These are phyloP conservation scores for Zymoseptoria crescenta DNA, from an alignment of 2,329 filamentous ascomycete genomes.

Conservation along the genomic window DNA sequence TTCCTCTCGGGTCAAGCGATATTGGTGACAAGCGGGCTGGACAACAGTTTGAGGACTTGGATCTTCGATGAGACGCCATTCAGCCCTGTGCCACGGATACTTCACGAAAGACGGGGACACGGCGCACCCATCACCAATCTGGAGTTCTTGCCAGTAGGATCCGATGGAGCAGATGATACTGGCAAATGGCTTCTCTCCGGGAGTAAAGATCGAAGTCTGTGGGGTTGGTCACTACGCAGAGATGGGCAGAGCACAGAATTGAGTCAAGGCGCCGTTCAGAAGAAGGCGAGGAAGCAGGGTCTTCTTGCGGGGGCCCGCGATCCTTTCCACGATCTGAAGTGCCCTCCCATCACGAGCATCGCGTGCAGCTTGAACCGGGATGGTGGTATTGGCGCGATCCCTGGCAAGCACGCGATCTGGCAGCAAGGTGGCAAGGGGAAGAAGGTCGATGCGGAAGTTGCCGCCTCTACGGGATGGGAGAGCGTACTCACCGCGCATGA, in stretches of 20 bases:
- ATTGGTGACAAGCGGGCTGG: slow-evolving; percentile 78
- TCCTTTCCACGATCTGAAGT: slow-evolving; percentile 61
- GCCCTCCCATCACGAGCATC: slow-evolving; percentile 84
- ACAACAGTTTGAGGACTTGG: slow-evolving; percentile 94
- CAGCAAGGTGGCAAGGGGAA: slow-evolving; percentile 56
- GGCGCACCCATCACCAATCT: slow-evolving; percentile 76
- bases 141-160: slow-evolving; percentile 77
- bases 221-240: slow-evolving; percentile 90
- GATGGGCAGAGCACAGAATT: slow-evolving; percentile 92
- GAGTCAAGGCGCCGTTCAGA: slow-evolving; percentile 80
- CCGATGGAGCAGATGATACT: slow-evolving; percentile 77
- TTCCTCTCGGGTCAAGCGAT: slow-evolving; percentile 86
- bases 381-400: slow-evolving; percentile 80
- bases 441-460: slow-evolving; percentile 62
- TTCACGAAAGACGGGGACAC: slow-evolving; percentile 83
- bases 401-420: slow-evolving; percentile 74
- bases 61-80: slow-evolving; percentile 92
- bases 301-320: slow-evolving; percentile 44
- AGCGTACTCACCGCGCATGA: slow-evolving; percentile 90
- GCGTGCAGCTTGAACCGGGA: slow-evolving; percentile 89
- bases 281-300: slow-evolving; percentile 83
- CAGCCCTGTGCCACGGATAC: slow-evolving; percentile 71
- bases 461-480: slow-evolving; percentile 86
- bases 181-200: slow-evolving; percentile 94
- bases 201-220: slow-evolving; percentile 81